Evolutionary conservation across 2,329 filamentous ascomycete genomes (phyloP).

Genomic region (Uncinocarpus reesii): DNA sequence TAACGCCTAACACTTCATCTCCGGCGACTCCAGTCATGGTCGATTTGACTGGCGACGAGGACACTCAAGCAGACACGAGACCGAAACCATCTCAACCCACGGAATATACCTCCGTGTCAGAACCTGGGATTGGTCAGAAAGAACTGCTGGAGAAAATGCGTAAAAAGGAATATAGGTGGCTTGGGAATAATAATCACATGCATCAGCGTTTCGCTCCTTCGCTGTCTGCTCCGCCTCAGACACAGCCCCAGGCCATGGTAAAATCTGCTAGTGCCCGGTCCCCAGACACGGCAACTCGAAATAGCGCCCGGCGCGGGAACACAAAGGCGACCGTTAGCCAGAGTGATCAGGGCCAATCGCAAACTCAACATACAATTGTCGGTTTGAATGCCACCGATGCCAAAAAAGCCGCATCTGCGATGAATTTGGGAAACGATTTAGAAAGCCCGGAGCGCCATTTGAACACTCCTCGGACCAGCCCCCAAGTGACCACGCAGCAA

Average conservation of each 20-base stretch:
- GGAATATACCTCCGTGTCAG: background rate
- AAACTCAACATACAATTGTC: background rate
- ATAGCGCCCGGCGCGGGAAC: background rate
- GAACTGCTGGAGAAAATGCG: slow-evolving; percentile 22
- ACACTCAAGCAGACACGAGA: background rate
- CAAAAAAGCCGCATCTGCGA: background rate
- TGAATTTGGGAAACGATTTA: background rate
- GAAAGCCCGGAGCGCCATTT: background rate
- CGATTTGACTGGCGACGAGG: slow-evolving; percentile 14
- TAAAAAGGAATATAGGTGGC: slow-evolving; percentile 27
- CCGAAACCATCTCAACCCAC: background rate
- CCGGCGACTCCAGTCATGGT: slow-evolving; percentile 12
- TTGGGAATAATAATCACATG: slow-evolving; percentile 16
- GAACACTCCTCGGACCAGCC: too few relatives aligned
- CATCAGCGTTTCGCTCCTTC: background rate
- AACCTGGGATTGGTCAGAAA: slow-evolving; percentile 4
- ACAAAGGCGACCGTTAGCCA: background rate
- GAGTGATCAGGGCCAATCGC: background rate
- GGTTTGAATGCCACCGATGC: background rate
- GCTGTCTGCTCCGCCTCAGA: background rate
- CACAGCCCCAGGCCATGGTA: background rate
- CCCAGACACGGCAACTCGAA: background rate
- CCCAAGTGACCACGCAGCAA: too few relatives aligned
- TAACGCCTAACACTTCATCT: slow-evolving; percentile 18
- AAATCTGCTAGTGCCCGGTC: background rate